Percentiles rank a stretch among this genome's conserved stretches.
These are phyloP conservation scores for Fusarium guadeloupense DNA, from an alignment of 2,329 filamentous ascomycete species.

Conservation along the genomic window DNA sequence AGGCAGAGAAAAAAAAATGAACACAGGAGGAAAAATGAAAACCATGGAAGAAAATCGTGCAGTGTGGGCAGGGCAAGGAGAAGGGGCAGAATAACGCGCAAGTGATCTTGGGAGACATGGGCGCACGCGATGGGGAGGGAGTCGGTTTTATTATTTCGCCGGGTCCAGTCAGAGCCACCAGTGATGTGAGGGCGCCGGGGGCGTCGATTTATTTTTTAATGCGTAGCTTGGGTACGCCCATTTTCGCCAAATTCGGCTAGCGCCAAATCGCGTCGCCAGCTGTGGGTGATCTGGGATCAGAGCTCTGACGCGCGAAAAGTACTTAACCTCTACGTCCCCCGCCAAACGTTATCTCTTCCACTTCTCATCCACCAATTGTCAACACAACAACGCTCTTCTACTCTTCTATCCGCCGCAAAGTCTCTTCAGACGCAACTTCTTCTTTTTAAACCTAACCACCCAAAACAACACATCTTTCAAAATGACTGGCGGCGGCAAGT, in stretches of 20 bases:
- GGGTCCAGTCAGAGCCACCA: background rate
- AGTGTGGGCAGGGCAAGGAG: slow-evolving; percentile 1
- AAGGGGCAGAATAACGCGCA: slow-evolving; percentile 19
- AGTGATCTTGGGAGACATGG: slow-evolving; percentile 21
- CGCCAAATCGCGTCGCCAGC: slow-evolving; percentile 40
- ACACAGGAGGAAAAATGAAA: slow-evolving; percentile 3
- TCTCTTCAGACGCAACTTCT: slow-evolving; percentile 30
- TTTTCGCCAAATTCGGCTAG: slow-evolving; percentile 49
- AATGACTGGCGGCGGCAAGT: slow-evolving; percentile 99
- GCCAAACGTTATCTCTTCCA: slow-evolving; percentile 50
- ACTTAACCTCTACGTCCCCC: slow-evolving; percentile 64
- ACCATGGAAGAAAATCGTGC: background rate
- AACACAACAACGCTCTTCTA: slow-evolving; percentile 49
- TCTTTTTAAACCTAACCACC: slow-evolving; percentile 24
- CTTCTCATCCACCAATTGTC: slow-evolving; percentile 50
- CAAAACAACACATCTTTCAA: slow-evolving; percentile 64
- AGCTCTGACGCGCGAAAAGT: slow-evolving; percentile 60
- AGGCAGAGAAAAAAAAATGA: slow-evolving; percentile 7
- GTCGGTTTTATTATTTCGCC: slow-evolving; percentile 41
- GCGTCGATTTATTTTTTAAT: slow-evolving; percentile 42
- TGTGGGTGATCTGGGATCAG: slow-evolving; percentile 62
- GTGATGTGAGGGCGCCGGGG: slow-evolving; percentile 34
- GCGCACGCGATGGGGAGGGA: slow-evolving; percentile 7
- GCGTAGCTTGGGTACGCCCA: slow-evolving; percentile 33
- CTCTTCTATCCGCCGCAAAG: slow-evolving; percentile 38